phyloP scores from a whole-genome alignment of 495 filamentous ascomycete species.

The Hyphodiscus hymeniophilus region DNA sequence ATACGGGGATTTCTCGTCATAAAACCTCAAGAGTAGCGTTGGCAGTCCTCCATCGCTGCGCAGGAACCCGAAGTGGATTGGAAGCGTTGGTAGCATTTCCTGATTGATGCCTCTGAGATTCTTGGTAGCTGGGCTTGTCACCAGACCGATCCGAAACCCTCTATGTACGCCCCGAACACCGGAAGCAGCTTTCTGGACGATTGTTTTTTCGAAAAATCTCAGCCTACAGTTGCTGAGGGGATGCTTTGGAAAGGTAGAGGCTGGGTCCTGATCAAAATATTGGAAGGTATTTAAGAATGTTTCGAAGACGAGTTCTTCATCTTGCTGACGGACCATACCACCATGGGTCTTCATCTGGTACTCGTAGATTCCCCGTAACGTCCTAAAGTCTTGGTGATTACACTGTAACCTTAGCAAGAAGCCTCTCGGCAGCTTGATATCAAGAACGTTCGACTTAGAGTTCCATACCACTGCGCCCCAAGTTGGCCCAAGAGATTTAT shows the following conservation, averaged over 20 bases:
- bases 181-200: conserved; percentile 50
- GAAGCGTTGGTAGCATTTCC: conserved; percentile 46
- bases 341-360: conserved; percentile 66
- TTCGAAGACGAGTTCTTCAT: conserved; percentile 59
- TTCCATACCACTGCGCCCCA: conserved; percentile 81
- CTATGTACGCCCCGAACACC: conserved; percentile 60
- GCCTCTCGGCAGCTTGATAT: conserved; percentile 57
- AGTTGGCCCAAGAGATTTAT: conserved; percentile 56
- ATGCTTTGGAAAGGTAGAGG: conserved; percentile 64
- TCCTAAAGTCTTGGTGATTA: conserved; percentile 63
- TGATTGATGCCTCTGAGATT: conserved; percentile 66
- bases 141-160: conserved; percentile 66
- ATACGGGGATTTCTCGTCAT: conserved; percentile 52
- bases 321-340: conserved; percentile 52
- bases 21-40: conserved; percentile 60
- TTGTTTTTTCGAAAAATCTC: conserved; percentile 60
- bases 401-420: conserved; percentile 62
- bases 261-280: conserved; percentile 60
- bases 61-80: conserved; percentile 65
- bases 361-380: conserved; percentile 71
- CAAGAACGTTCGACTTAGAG: conserved; percentile 47
- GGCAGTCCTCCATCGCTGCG: conserved; percentile 58
- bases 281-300: conserved; percentile 59
- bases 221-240: conserved; percentile 59
- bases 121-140: conserved; percentile 68